These are phyloP conservation scores for Pezicula rhizophila DNA, from an alignment of 2,329 filamentous ascomycete species.

Conservation along the genomic window DNA sequence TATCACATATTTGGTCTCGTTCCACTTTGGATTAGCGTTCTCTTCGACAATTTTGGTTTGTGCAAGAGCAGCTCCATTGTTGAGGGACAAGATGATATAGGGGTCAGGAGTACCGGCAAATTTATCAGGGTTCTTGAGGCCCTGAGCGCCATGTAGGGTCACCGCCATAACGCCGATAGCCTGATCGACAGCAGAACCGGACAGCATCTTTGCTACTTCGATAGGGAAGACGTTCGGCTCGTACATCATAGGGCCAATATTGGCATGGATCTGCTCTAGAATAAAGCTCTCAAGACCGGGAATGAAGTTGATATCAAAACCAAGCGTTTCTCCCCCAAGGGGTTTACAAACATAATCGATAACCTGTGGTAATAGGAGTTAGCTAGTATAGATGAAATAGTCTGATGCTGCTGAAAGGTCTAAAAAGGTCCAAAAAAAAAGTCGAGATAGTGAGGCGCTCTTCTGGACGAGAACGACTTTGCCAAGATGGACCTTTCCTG, in stretches of 20 bases:
- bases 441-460: too few species aligned
- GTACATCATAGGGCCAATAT: slow-evolving; percentile 96
- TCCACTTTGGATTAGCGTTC: slow-evolving; percentile 84
- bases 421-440: neutral
- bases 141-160: slow-evolving; percentile 83
- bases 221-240: slow-evolving; percentile 96
- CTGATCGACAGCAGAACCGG: slow-evolving; percentile 88
- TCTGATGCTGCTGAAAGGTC: slow-evolving; percentile 3
- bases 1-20: slow-evolving; percentile 93
- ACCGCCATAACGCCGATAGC: slow-evolving; percentile 91
- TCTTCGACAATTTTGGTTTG: slow-evolving; percentile 85
- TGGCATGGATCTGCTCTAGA: slow-evolving; percentile 90
- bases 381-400: slow-evolving; percentile 30
- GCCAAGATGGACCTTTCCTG: too few species aligned
- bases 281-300: slow-evolving; percentile 92
- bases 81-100: slow-evolving; percentile 79
- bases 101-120: slow-evolving; percentile 90
- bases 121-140: slow-evolving; percentile 91
- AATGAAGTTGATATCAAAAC: slow-evolving; percentile 99
- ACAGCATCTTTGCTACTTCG: slow-evolving; percentile 96
- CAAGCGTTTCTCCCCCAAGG: slow-evolving; percentile 87
- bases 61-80: slow-evolving; percentile 73
- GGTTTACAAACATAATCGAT: slow-evolving; percentile 99
- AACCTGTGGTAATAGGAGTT: too few species aligned
- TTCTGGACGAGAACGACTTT: too few species aligned